These are phyloP conservation scores for Cordyceps cateniannulata DNA, from an alignment of 2,329 filamentous ascomycete genomes.

Conservation along the genomic window DNA sequence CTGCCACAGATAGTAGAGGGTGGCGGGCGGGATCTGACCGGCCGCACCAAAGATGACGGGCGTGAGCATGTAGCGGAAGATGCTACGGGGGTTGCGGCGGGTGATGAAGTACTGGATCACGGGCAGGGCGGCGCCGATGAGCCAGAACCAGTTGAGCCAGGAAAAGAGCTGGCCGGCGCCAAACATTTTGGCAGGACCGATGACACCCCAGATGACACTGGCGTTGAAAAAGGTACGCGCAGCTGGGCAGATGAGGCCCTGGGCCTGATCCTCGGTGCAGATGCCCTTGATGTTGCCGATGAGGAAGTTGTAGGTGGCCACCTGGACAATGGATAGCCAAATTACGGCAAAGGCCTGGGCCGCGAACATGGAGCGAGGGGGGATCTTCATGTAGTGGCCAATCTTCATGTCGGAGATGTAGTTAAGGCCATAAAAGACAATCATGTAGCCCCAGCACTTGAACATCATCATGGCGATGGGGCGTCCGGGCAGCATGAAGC, in stretches of 20 bases:
- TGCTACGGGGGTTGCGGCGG: conserved; percentile 39
- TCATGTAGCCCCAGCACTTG: conserved; percentile 42
- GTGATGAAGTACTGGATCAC: conserved; percentile 43
- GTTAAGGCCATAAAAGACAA: conserved; percentile 38
- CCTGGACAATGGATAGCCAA: conserved; percentile 33
- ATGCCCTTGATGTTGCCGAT: conserved; percentile 45
- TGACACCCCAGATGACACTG: conserved; percentile 55
- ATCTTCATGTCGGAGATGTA: conserved; percentile 46
- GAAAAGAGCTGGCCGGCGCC: conserved; percentile 37
- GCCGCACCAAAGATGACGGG: conserved; percentile 48
- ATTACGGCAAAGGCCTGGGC: conserved; percentile 37
- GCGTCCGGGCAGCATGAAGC: conserved; percentile 41
- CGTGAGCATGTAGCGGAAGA: conserved; percentile 43
- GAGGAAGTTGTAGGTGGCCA: conserved; percentile 32
- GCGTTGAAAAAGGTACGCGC: conserved; percentile 55
- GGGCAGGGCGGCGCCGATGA: conserved; percentile 44
- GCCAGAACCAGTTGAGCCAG: conserved; percentile 48
- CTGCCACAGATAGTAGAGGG: conserved; percentile 47
- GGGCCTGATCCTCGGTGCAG: conserved; percentile 40
- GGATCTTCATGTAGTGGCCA: conserved; percentile 48
- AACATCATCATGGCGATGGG: conserved; percentile 46
- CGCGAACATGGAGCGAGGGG: conserved; percentile 42
- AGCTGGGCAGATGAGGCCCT: conserved; percentile 50
- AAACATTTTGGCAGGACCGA: conserved; percentile 35
- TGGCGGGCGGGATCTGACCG: conserved; percentile 47